These are phyloP conservation scores for Xylaria grammica DNA, from an alignment of 495 filamentous ascomycete species.

Conservation along the genomic window DNA sequence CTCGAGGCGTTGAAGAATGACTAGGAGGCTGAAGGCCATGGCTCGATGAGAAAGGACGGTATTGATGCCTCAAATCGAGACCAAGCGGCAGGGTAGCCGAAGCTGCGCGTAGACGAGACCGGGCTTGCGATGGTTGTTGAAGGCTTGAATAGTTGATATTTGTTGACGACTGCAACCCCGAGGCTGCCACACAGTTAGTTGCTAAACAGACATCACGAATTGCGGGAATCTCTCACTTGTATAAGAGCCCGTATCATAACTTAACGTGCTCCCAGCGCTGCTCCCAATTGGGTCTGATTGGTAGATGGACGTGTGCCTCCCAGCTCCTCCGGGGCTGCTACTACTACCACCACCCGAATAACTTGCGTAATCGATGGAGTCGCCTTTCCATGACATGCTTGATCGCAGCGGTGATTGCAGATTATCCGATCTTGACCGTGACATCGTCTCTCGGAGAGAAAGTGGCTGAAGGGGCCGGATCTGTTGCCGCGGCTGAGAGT, in stretches of 20 bases:
- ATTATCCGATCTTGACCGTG: slow-evolving; percentile 63
- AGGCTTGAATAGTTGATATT: slow-evolving; percentile 53
- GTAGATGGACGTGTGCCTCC: slow-evolving; percentile 49
- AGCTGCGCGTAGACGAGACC: slow-evolving; percentile 52
- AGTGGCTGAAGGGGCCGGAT: slow-evolving; percentile 60
- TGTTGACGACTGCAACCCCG: slow-evolving; percentile 53
- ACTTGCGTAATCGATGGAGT: slow-evolving; percentile 60
- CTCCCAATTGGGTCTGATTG: slow-evolving; percentile 45
- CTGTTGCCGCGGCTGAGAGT: slow-evolving; percentile 49
- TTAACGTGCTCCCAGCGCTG: slow-evolving; percentile 43
- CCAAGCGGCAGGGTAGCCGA: slow-evolving; percentile 54
- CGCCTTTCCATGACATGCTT: slow-evolving; percentile 67
- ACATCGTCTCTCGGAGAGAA: slow-evolving; percentile 63
- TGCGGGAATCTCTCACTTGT: slow-evolving; percentile 48
- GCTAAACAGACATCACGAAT: slow-evolving; percentile 4
- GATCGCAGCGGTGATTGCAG: slow-evolving; percentile 63
- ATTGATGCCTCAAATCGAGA: slow-evolving; percentile 55
- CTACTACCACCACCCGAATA: slow-evolving; percentile 46
- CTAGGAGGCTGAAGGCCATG: slow-evolving; percentile 44
- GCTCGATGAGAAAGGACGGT: slow-evolving; percentile 48
- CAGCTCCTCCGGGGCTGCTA: slow-evolving; percentile 50
- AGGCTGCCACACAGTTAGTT: slow-evolving; percentile 39
- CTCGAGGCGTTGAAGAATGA: slow-evolving; percentile 47
- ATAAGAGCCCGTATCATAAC: slow-evolving; percentile 58
- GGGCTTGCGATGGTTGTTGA: slow-evolving; percentile 47